These are phyloP conservation scores for Aspergillus piperis DNA, from an alignment of 2,329 filamentous ascomycete species.

Conservation along the genomic window DNA sequence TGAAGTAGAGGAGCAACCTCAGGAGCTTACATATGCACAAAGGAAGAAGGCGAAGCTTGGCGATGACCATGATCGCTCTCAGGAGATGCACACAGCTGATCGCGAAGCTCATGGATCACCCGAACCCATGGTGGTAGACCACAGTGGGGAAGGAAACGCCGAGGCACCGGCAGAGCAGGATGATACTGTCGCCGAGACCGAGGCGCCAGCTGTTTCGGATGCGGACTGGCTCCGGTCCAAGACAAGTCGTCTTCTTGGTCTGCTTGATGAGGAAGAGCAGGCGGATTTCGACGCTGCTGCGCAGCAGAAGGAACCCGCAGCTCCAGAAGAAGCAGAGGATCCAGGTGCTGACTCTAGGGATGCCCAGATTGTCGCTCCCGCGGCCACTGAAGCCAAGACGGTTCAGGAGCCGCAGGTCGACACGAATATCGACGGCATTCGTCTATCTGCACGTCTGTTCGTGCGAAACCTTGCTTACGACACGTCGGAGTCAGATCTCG, in stretches of 20 bases:
- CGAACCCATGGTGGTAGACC: slow-evolving; percentile 30
- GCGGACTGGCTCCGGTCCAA: slow-evolving; percentile 89
- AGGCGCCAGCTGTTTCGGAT: slow-evolving; percentile 59
- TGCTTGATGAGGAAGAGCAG: slow-evolving; percentile 68
- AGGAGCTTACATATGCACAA: slow-evolving; percentile 46
- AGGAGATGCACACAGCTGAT: slow-evolving; percentile 7
- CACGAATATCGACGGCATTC: slow-evolving; percentile 62
- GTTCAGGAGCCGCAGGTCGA: slow-evolving; percentile 31
- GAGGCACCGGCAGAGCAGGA: slow-evolving; percentile 22
- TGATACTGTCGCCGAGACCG: slow-evolving; percentile 27
- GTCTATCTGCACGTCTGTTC: slow-evolving; percentile 76
- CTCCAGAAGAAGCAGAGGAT: slow-evolving; percentile 13
- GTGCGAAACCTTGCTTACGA: slow-evolving; percentile 85
- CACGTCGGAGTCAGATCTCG: slow-evolving; percentile 74
- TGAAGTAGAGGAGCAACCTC: slow-evolving; percentile 22
- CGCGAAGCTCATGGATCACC: slow-evolving; percentile 12
- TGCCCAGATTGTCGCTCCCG: slow-evolving; percentile 18
- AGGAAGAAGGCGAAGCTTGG: slow-evolving; percentile 44
- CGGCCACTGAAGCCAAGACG: slow-evolving; percentile 13
- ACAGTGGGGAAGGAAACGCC: slow-evolving; percentile 20
- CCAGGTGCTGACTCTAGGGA: slow-evolving; percentile 15
- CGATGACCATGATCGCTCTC: slow-evolving; percentile 64
- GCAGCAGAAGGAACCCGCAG: slow-evolving; percentile 21
- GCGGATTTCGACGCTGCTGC: slow-evolving; percentile 43
- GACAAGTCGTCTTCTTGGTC: slow-evolving; percentile 81